Evolutionary conservation across 1,139 yeast genomes (phyloP).

Genomic region (Blastobotrys proliferans): DNA sequence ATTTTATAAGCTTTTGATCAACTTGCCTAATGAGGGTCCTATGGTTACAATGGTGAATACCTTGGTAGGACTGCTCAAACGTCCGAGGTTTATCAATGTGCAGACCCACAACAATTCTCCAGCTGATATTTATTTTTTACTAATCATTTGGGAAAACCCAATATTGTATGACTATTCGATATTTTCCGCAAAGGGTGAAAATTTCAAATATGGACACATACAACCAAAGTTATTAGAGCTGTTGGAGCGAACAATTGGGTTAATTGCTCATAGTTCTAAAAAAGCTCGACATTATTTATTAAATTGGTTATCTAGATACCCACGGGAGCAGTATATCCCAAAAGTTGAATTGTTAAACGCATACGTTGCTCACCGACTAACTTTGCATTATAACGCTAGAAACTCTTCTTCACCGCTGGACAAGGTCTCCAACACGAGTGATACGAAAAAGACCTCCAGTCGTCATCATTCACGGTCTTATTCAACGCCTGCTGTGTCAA

Average conservation of each 20-base stretch:
- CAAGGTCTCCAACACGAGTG: neutral
- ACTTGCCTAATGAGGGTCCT: conserved; percentile 21
- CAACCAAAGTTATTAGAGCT: conserved; percentile 53
- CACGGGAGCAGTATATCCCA: conserved; percentile 27
- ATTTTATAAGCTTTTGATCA: conserved; percentile 24
- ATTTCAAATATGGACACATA: conserved; percentile 8
- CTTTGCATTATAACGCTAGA: conserved; percentile 19
- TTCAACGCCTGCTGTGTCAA: neutral
- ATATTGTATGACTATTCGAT: conserved; percentile 25
- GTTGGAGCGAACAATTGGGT: conserved; percentile 61
- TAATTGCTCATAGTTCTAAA: conserved; percentile 50
- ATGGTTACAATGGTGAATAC: conserved; percentile 22
- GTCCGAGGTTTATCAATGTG: conserved; percentile 23
- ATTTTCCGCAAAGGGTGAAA: conserved; percentile 17
- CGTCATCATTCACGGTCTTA: neutral
- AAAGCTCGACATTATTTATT: conserved; percentile 45
- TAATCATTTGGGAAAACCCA: conserved; percentile 35
- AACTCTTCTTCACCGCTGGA: neutral
- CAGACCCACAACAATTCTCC: no score
- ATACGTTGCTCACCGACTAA: conserved; percentile 37
- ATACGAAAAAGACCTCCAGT: neutral
- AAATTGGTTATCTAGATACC: conserved; percentile 52
- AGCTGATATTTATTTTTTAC: conserved; percentile 26
- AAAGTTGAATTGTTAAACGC: conserved; percentile 38
- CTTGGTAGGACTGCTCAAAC: conserved; percentile 26